Base-by-base conservation (phyloP, 352 stramenopile genomes). In the Phytophthora chlamydospora region DNA sequence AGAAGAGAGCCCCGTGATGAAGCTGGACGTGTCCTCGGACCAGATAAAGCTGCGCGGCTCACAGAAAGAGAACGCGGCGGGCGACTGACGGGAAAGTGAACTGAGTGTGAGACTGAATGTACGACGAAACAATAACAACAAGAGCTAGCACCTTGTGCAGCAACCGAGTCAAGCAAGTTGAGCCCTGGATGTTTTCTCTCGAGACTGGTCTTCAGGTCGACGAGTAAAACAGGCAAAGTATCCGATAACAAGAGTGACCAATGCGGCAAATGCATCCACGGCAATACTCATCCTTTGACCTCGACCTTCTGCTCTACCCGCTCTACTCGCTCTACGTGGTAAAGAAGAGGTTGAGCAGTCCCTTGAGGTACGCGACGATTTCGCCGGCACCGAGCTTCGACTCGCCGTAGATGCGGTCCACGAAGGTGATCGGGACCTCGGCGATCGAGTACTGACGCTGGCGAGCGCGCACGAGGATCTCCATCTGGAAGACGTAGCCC, bases 401-500 rank as follows among this genome's bases (percentile, higher is more conserved):
- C 78, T 98, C 92, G 57, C 97, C 97, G 74, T 99, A 99, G 65
- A 99, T 98, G 60, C 97, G 85, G 88, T 99, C 97, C 6, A 99
- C 97, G 71, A 99, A 99, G 16, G 90, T 97, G 70, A 99, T 99
- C 0, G 95, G 95, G 27, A 99, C 95, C 72, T 99, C 97, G 33
- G 71, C 89, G 58, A 99, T 96, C 27, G 68, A 84, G 74, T 97
- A 98, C 19, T 93, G 78, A 54, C 85, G 83, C 52, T 97, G 83
- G 46, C 91, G 88, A n/a, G 96, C 95, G 45, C 96, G 84, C 40
- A 99, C 93, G 45, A 99, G 88, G 61, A 99, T 98, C 73, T 99
- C 97, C 97, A 99, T 99, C 78, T 99, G 97, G 80, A 99, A 99
- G 16, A 98, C 97, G 81, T 99, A 99, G 32, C 97, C 97, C 21